Evolutionary conservation across 139 green algal genomes (phyloP), one percentile per base, ranked within the genome.

Genomic region (Tetraselmis chui): DNA sequence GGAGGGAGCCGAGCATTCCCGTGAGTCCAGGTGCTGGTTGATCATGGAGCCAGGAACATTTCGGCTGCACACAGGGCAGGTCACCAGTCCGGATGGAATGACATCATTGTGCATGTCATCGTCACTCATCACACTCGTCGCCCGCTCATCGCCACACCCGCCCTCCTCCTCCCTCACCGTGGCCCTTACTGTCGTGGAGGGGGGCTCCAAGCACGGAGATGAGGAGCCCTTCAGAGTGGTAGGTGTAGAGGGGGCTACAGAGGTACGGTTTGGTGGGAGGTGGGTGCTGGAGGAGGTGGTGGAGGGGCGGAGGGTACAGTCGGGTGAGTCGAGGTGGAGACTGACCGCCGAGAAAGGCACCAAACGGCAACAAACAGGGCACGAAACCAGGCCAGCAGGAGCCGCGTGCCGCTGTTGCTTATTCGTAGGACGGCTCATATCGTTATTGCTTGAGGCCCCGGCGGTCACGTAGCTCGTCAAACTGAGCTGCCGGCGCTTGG

Each of bases 11-110:
- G 29, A 5, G 76, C 76, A 79, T 18, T 67, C 45, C 45, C 45
- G 45, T 22, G 76, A 45, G 76, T 79, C 76, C 76, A 79, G 29
- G 18, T 79, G 76, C 76, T 27, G 18, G 76, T 18, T 79, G 11
- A 79, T 79, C 11, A 22, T 79, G 76, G 29, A 31, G 11, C 11
- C 11, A 5, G 76, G 76, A 5, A 79, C 76, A 45, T 79, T 79
- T 5, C 76, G 11, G 18, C 76, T 22, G 29, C 76, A 79, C 5
- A 45, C 18, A 24, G 76, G 76, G 22, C 76, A 79, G 29, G 29
- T 22, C 18, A 67, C 45, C 45, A 67, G 45, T 67, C 45, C 45
- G 11, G 45, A 67, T 5, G 45, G 5, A 5, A 18, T 25, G 5
- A 18, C 45, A 5, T 5, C 11, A 5, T 67, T 18, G 11, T 67